Evolutionary conservation across 2,329 filamentous ascomycete species (phyloP).

Genomic region (Huntiella omanensis): DNA sequence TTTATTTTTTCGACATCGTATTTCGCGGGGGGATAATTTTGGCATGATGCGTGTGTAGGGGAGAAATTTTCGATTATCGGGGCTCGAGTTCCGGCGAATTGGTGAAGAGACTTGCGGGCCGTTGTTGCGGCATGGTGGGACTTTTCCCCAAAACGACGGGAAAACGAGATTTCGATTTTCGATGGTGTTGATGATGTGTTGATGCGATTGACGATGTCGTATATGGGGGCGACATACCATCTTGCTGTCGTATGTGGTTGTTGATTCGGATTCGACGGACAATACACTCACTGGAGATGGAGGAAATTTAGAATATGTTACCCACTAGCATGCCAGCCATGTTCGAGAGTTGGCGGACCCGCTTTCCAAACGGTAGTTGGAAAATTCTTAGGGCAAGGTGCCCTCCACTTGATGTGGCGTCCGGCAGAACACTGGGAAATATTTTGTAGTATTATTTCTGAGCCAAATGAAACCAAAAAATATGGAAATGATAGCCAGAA

Average conservation of each 20-base stretch:
- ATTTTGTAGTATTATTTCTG: too few relatives aligned
- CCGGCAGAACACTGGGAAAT: constrained; percentile 9
- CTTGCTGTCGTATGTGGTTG: constrained; percentile 12
- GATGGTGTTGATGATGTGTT: constrained; percentile 1
- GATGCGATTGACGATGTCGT: not conserved
- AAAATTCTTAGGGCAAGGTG: constrained; percentile 10
- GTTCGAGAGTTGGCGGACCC: constrained; percentile 11
- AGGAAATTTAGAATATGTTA: constrained; percentile 12
- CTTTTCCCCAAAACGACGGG: not conserved
- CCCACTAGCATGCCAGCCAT: constrained; percentile 10
- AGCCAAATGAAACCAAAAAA: not conserved
- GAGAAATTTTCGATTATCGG: not conserved
- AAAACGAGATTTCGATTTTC: not conserved
- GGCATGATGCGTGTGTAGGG: not conserved
- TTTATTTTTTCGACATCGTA: constrained; percentile 1
- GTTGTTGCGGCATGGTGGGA: not conserved
- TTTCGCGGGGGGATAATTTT: not conserved
- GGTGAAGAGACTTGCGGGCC: not conserved
- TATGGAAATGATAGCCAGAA: not conserved
- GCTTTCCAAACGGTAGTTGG: constrained; percentile 10
- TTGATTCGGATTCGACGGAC: constrained; percentile 12
- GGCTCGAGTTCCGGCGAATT: not conserved
- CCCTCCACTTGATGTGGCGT: constrained; percentile 10
- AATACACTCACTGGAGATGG: constrained; percentile 11
- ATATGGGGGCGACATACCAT: constrained; percentile 11